These are phyloP conservation scores for Nemophila menziesii DNA, from an alignment of 257 asterid genomes.

Conservation along the genomic window DNA sequence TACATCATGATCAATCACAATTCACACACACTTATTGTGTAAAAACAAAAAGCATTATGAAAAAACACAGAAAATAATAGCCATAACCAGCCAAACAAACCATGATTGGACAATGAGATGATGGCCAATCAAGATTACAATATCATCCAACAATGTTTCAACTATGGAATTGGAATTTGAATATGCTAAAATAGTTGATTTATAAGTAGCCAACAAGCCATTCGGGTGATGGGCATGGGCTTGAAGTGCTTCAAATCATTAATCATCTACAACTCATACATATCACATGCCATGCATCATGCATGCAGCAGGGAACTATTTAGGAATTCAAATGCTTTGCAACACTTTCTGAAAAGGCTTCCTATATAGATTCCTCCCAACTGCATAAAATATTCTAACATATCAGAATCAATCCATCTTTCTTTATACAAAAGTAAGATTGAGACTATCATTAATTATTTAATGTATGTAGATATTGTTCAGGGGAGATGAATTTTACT, in stretches of 20 bases:
- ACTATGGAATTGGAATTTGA: neutral
- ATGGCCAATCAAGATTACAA: neutral
- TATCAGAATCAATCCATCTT: constrained; percentile 51
- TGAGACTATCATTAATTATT: constrained; percentile 31
- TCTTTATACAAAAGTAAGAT: constrained; percentile 30
- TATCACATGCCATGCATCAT: constrained; percentile 54
- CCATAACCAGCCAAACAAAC: neutral
- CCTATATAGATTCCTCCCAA: constrained; percentile 54
- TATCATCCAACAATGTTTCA: neutral
- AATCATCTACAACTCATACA: constrained; percentile 27
- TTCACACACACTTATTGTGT: neutral
- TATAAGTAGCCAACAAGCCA: neutral
- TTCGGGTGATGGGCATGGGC: constrained; percentile 3
- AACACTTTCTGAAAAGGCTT: constrained; percentile 35
- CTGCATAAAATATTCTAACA: constrained; percentile 46
- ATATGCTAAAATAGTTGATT: neutral
- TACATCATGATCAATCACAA: neutral
- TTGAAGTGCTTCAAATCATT: constrained; percentile 16
- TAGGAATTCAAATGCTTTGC: constrained; percentile 43
- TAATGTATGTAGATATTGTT: constrained; percentile 20
- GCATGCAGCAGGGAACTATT: constrained; percentile 26
- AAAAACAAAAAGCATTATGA: neutral
- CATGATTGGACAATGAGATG: neutral
- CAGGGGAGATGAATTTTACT: constrained; percentile 11
- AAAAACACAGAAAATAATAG: neutral